A percentile compares a stretch with the other conserved stretches of the same genome.
These are phyloP conservation scores for Cordyceps sp. DNA, from an alignment of 2,329 filamentous ascomycete species.

Conservation along the genomic window DNA sequence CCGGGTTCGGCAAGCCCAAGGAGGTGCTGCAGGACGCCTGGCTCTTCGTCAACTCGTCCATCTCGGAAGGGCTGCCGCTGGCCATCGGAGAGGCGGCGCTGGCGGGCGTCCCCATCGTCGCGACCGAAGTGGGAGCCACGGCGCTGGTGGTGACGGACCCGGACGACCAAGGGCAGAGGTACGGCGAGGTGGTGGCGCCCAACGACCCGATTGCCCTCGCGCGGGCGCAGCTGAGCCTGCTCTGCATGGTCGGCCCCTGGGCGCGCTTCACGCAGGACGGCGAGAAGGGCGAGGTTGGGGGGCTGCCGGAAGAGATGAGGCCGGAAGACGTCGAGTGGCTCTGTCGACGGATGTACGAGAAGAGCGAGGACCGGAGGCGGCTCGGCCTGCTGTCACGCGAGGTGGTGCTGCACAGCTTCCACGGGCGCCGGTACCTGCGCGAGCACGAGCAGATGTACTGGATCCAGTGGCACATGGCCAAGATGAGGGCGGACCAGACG, in stretches of 20 bases:
- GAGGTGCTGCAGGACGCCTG: slow-evolving; percentile 37
- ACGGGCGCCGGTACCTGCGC: slow-evolving; percentile 40
- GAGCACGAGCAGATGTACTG: slow-evolving; percentile 47
- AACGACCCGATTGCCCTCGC: slow-evolving; percentile 45
- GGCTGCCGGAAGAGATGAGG: slow-evolving; percentile 23
- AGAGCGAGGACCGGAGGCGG: slow-evolving; percentile 34
- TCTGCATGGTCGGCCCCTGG: slow-evolving; percentile 46
- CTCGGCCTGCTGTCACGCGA: slow-evolving; percentile 40
- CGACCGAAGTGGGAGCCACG: slow-evolving; percentile 38
- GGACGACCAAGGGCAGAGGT: slow-evolving; percentile 25
- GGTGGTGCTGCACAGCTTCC: slow-evolving; percentile 42
- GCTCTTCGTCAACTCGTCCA: slow-evolving; percentile 40
- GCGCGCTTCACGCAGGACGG: slow-evolving; percentile 36
- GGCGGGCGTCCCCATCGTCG: slow-evolving; percentile 37
- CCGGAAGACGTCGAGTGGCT: slow-evolving; percentile 32
- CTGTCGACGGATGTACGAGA: slow-evolving; percentile 42
- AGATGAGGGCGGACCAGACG: slow-evolving; percentile 9
- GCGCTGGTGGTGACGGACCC: slow-evolving; percentile 38
- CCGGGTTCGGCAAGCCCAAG: slow-evolving; percentile 38
- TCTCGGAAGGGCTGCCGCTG: slow-evolving; percentile 37
- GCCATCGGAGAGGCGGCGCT: slow-evolving; percentile 40
- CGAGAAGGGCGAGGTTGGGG: slow-evolving; percentile 12
- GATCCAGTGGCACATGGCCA: slow-evolving; percentile 21
- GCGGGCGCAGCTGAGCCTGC: slow-evolving; percentile 42
- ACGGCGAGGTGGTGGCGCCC: slow-evolving; percentile 46